phyloP scores from a whole-genome alignment of 371 early-diverging fungal genomes.

The Cokeromyces recurvatus region DNA sequence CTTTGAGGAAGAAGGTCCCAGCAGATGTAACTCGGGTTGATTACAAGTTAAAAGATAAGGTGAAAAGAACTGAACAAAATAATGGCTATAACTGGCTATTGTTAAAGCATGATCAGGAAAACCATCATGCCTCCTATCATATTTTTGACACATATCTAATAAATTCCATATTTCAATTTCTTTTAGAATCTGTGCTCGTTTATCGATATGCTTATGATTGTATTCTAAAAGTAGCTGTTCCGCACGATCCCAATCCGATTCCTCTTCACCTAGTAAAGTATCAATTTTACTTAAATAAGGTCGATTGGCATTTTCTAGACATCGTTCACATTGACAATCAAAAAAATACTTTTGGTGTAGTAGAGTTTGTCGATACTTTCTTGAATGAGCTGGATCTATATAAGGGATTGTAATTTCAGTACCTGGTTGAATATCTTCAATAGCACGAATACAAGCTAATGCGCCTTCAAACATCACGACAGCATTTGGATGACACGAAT shows the following conservation, averaged over 20 bases:
- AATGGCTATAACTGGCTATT: conserved; percentile 26
- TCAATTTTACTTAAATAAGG: conserved; percentile 29
- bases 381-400: conserved; percentile 64
- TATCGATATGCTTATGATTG: background rate
- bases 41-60: conserved; percentile 32
- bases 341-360: conserved; percentile 73
- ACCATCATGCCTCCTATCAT: conserved; percentile 24
- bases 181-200: conserved; percentile 3
- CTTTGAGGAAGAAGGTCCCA: too few relatives aligned
- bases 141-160: conserved; percentile 19
- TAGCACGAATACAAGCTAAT: conserved; percentile 52
- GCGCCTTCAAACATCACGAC: conserved; percentile 56
- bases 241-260: conserved; percentile 32
- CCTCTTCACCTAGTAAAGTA: conserved; percentile 31
- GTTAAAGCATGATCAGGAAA: conserved; percentile 11
- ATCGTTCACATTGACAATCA: conserved; percentile 68
- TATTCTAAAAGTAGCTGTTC: conserved; percentile 16
- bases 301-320: conserved; percentile 20
- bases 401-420: conserved; percentile 81
- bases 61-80: conserved; percentile 21
- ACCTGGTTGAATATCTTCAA: conserved; percentile 56
- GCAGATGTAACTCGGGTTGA: conserved; percentile 18
- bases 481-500: conserved; percentile 83
- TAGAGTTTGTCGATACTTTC: conserved; percentile 45
- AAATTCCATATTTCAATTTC: conserved; percentile 32